These are phyloP conservation scores for Didymella sp. DNA, from an alignment of 2,329 filamentous ascomycete species.

Conservation along the genomic window DNA sequence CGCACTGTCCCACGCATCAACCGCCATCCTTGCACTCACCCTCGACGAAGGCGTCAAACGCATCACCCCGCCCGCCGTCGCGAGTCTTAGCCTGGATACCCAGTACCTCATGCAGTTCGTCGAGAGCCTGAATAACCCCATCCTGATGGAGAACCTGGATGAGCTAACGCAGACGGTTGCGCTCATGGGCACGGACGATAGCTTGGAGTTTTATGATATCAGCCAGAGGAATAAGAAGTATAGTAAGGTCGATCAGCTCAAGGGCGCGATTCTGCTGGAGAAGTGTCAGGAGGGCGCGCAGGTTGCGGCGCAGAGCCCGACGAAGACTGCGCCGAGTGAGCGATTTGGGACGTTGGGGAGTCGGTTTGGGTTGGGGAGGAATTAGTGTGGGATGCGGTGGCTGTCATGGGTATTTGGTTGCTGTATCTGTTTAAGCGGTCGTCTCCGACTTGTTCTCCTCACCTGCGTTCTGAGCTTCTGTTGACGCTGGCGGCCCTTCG, in stretches of 20 bases:
- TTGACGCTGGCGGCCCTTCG: background rate
- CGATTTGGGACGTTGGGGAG: conserved; percentile 46
- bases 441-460: background rate
- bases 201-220: conserved; percentile 97
- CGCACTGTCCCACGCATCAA: conserved; percentile 86
- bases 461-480: background rate
- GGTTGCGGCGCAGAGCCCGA: conserved; percentile 45
- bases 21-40: conserved; percentile 81
- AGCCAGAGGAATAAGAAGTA: conserved; percentile 91
- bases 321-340: conserved; percentile 38
- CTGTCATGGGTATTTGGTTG: background rate
- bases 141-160: conserved; percentile 86
- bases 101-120: conserved; percentile 86
- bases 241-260: conserved; percentile 87
- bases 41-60: conserved; percentile 79
- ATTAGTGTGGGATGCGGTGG: conserved; percentile 9
- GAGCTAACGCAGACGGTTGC: conserved; percentile 92
- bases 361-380: conserved; percentile 40
- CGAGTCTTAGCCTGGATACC: conserved; percentile 81
- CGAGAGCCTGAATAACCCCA: conserved; percentile 82
- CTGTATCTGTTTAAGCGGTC: background rate
- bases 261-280: conserved; percentile 87
- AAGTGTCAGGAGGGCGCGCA: conserved; percentile 62
- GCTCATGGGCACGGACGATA: conserved; percentile 83
- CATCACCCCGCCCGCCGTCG: conserved; percentile 87